These are phyloP conservation scores for Colletotrichum cuscutae DNA, from an alignment of 2,329 filamentous ascomycete genomes.

Conservation along the genomic window DNA sequence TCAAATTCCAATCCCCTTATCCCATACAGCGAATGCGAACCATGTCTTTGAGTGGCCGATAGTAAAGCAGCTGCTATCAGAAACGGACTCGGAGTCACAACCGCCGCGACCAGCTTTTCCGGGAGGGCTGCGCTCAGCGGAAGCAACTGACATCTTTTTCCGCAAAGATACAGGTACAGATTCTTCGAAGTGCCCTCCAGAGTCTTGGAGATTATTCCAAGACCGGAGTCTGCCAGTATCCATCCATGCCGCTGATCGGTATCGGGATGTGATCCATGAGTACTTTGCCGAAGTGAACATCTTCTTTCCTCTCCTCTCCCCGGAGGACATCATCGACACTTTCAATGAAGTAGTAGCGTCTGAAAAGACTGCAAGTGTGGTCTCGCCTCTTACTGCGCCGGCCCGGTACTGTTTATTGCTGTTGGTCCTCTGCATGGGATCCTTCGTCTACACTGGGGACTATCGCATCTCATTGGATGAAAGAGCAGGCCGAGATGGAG, in stretches of 20 bases:
- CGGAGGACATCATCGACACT: not conserved
- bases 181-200: not conserved
- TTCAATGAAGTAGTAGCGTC: slow-evolving; percentile 2
- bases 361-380: not conserved
- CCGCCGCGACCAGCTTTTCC: not conserved
- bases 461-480: slow-evolving; percentile 18
- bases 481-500: not conserved
- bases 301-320: slow-evolving; percentile 36
- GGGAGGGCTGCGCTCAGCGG: slow-evolving; percentile 12
- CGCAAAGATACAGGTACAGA: not conserved
- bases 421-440: slow-evolving; percentile 35
- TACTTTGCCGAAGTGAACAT: slow-evolving; percentile 43
- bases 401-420: slow-evolving; percentile 34
- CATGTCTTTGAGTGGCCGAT: slow-evolving; percentile 39
- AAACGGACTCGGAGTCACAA: not conserved
- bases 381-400: not conserved
- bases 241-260: slow-evolving; percentile 2
- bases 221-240: not conserved
- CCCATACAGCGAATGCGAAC: slow-evolving; percentile 39
- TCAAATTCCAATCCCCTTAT: slow-evolving; percentile 36
- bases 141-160: slow-evolving; percentile 34
- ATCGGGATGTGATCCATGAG: slow-evolving; percentile 26
- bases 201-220: slow-evolving; percentile 36
- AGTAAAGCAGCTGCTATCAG: slow-evolving; percentile 35
- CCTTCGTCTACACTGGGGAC: slow-evolving; percentile 19